Percentiles rank a stretch among this genome's conserved stretches.
Conservation (phyloP, 2,329 filamentous ascomycete genomes). For the Arthrobotrys conoides region DNA sequence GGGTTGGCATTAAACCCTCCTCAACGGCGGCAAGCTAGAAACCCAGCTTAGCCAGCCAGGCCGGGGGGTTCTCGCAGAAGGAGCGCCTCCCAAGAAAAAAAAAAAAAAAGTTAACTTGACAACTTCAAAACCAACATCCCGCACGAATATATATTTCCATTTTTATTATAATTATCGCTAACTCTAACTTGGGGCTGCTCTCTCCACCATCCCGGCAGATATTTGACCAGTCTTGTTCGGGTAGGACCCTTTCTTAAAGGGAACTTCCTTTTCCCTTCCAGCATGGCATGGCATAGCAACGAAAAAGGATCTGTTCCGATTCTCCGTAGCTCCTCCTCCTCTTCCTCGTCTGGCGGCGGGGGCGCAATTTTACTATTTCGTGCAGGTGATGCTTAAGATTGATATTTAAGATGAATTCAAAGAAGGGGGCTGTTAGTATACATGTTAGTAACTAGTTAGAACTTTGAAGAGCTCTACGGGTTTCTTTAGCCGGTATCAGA, state of each 20-base stretch:
- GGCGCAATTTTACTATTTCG: slow-evolving; percentile 39
- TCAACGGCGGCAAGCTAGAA: slow-evolving; percentile 48
- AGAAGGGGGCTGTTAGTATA: neutral
- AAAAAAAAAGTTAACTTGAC: slow-evolving; percentile 17
- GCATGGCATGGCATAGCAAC: slow-evolving; percentile 57
- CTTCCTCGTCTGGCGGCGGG: slow-evolving; percentile 29
- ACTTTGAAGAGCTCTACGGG: slow-evolving; percentile 46
- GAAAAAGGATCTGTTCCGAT: slow-evolving; percentile 17
- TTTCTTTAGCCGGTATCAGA: slow-evolving; percentile 55
- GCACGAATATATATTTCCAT: too few relatives aligned
- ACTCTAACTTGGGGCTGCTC: slow-evolving; percentile 7
- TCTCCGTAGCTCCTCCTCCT: slow-evolving; percentile 30
- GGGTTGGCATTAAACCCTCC: slow-evolving; percentile 43
- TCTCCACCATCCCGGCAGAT: slow-evolving; percentile 3
- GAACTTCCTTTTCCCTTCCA: slow-evolving; percentile 24
- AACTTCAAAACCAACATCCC: neutral
- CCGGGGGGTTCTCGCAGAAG: slow-evolving; percentile 48
- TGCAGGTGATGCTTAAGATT: slow-evolving; percentile 40
- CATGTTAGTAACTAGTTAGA: too few relatives aligned
- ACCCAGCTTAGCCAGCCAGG: neutral
- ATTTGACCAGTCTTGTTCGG: slow-evolving; percentile 42
- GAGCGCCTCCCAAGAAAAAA: slow-evolving; percentile 47
- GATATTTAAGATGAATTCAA: slow-evolving; percentile 21
- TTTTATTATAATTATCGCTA: slow-evolving; percentile 6
- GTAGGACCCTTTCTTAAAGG: slow-evolving; percentile 47